phyloP scores from a whole-genome alignment of 805 yeast genomes.

The Kodamaea hsintzibuensis region DNA sequence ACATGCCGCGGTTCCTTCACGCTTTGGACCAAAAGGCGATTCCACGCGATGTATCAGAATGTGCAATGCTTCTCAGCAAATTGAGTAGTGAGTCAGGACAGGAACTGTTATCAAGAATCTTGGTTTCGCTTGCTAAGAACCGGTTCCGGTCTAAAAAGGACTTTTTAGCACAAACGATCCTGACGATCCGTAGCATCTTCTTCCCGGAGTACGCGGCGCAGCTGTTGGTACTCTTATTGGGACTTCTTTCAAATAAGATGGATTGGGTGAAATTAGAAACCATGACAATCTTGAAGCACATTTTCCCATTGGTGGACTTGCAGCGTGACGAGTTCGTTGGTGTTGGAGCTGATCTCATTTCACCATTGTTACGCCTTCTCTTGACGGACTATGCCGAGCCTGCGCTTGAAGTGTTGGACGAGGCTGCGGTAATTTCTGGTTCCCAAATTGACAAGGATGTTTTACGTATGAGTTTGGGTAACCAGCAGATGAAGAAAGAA shows the following conservation, averaged over 20 bases:
- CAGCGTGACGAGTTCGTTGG: slow-evolving; percentile 78
- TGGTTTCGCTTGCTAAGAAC: slow-evolving; percentile 73
- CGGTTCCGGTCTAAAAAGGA: slow-evolving; percentile 90
- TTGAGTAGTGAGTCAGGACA: slow-evolving; percentile 62
- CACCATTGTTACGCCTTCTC: slow-evolving; percentile 78
- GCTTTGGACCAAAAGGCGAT: slow-evolving; percentile 61
- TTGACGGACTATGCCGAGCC: slow-evolving; percentile 86
- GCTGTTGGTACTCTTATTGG: slow-evolving; percentile 71
- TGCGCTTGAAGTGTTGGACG: slow-evolving; percentile 88
- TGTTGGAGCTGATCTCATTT: slow-evolving; percentile 91
- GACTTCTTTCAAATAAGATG: slow-evolving; percentile 73
- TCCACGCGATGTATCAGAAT: slow-evolving; percentile 47
- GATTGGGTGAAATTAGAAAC: slow-evolving; percentile 82
- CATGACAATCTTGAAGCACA: slow-evolving; percentile 67
- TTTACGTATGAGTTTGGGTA: slow-evolving; percentile 87
- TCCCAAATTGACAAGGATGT: slow-evolving; percentile 90
- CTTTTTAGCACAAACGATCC: slow-evolving; percentile 77
- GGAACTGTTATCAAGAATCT: slow-evolving; percentile 64
- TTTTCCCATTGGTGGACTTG: slow-evolving; percentile 78
- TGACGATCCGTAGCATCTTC: slow-evolving; percentile 64
- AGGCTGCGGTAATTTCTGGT: slow-evolving; percentile 81
- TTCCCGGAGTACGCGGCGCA: slow-evolving; percentile 77
- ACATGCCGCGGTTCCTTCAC: slow-evolving; percentile 81
- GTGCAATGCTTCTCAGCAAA: slow-evolving; percentile 46
- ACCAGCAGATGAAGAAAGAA: slow-evolving; percentile 71